Conservation (phyloP, 2,329 filamentous ascomycete genomes). For the Aspergillus pseudoglaucus region DNA sequence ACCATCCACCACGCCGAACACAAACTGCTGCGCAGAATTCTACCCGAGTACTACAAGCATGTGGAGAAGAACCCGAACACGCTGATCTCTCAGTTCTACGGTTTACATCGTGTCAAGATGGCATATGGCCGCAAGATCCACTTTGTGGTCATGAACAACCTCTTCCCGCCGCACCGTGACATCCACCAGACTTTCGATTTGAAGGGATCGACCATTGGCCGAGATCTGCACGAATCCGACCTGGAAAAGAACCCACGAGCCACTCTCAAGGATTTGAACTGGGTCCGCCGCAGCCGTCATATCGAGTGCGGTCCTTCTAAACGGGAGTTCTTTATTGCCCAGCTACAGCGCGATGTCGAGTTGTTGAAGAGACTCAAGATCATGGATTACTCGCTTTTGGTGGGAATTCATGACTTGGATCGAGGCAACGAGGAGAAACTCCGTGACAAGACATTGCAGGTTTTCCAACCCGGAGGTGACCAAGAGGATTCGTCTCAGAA, state of each 20-base stretch:
- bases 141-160: constrained; percentile 99
- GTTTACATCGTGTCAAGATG: constrained; percentile 94
- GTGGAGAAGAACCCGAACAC: constrained; percentile 93
- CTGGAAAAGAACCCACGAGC: constrained; percentile 83
- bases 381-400: constrained; percentile 96
- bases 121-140: constrained; percentile 97
- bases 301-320: constrained; percentile 85
- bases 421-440: constrained; percentile 94
- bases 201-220: constrained; percentile 90
- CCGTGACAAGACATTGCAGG: constrained; percentile 78
- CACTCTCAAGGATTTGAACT: constrained; percentile 94
- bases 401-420: constrained; percentile 86
- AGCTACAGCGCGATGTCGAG: constrained; percentile 79
- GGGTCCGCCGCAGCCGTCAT: constrained; percentile 77
- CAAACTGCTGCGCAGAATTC: constrained; percentile 44
- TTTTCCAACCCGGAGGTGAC: constrained; percentile 85
- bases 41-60: constrained; percentile 86
- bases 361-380: constrained; percentile 84
- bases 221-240: constrained; percentile 84
- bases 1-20: constrained; percentile 90
- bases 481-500: constrained; percentile 53
- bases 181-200: constrained; percentile 96
- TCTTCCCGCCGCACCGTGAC: constrained; percentile 94
- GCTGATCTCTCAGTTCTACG: constrained; percentile 94
- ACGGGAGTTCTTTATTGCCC: constrained; percentile 79